Base-by-base conservation (phyloP, 306 rosid genomes). In the Inga oerstediana region DNA sequence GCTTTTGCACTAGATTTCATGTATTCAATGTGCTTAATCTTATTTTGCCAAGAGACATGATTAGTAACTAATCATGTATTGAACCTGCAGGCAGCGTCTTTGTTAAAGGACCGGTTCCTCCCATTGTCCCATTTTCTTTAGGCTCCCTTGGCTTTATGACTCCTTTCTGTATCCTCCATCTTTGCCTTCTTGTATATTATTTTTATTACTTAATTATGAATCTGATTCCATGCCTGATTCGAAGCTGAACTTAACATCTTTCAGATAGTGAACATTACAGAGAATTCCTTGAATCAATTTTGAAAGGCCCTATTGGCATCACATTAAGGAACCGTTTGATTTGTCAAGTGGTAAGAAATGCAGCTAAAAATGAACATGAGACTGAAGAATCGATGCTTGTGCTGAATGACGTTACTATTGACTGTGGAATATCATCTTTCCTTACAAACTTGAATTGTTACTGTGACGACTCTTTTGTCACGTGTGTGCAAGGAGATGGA, bases 51-150 rank as follows among this genome's bases (percentile, higher is more conserved):
- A 75, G 43, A 37, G 20, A 76, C 62, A 61, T 81, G 44, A 58
- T 61, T 44, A 39, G 2, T 5, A 39, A 39, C 39, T 48, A 35
- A 74, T 75, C 20, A 4, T 79, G 74, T 88, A 19, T 79, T 44
- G 71, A 78, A 80, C 81, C 51, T 88, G 89, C 99, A 96, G 99
- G 97, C 98, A 61, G 99, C 98, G 19, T 96, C 99, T 74, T 89
- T 90, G 97, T 96, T 96, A 96, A 92, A 87, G 98, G 99, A 68
- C 97, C 99, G 7, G 97, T 92, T 85, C 99, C 99, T 87, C 99
- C 98, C 8, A 67, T 96, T 69, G 99, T 94, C 80, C 94, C 99
- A 14, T 94, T 96, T 90, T 96, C 99, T 76, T 88, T 92, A 82
- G 99, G 99, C 30, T 94, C 99, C 74, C 91, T 94, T 78, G 99